A percentile compares a stretch with the other conserved stretches of the same genome.
These are phyloP conservation scores for Cordyceps sp. DNA, from an alignment of 2,329 filamentous ascomycete species.

Conservation along the genomic window DNA sequence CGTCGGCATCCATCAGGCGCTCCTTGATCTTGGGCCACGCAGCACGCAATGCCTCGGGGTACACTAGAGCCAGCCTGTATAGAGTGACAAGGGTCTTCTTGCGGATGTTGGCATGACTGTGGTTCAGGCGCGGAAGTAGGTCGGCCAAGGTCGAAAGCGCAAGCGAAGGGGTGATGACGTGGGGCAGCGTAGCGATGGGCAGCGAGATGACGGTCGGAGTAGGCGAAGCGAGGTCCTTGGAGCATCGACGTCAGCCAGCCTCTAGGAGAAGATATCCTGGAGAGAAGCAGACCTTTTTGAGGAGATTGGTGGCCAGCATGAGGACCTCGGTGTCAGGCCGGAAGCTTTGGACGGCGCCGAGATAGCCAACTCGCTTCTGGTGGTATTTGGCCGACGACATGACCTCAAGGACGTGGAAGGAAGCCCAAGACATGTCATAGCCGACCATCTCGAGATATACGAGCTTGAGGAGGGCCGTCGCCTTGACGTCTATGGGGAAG, in stretches of 20 bases:
- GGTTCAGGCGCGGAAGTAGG: conserved; percentile 68
- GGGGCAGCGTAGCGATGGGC: conserved; percentile 78
- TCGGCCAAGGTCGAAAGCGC: conserved; percentile 81
- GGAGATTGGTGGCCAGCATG: conserved; percentile 89
- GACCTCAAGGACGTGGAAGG: conserved; percentile 95
- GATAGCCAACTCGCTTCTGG: conserved; percentile 88
- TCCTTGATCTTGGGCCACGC: conserved; percentile 98
- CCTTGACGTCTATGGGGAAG: conserved; percentile 62
- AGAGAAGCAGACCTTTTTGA: conserved; percentile 55
- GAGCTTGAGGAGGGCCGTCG: conserved; percentile 85
- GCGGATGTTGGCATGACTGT: conserved; percentile 69
- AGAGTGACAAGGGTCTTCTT: conserved; percentile 95
- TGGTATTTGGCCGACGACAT: conserved; percentile 94
- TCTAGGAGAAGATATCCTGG: not conserved
- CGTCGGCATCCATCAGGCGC: conserved; percentile 71
- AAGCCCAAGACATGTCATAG: conserved; percentile 98
- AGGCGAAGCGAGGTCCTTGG: conserved; percentile 52
- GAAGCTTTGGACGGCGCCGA: conserved; percentile 92
- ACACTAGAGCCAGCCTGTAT: conserved; percentile 87
- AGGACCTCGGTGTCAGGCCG: conserved; percentile 88
- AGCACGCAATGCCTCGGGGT: conserved; percentile 79
- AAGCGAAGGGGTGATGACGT: conserved; percentile 83
- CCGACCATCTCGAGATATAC: conserved; percentile 98
- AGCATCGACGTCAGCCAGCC: not conserved
- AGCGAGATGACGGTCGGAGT: conserved; percentile 65